phyloP scores from a whole-genome alignment of 2,329 filamentous ascomycete species.

The Colletotrichum noveboracense region DNA sequence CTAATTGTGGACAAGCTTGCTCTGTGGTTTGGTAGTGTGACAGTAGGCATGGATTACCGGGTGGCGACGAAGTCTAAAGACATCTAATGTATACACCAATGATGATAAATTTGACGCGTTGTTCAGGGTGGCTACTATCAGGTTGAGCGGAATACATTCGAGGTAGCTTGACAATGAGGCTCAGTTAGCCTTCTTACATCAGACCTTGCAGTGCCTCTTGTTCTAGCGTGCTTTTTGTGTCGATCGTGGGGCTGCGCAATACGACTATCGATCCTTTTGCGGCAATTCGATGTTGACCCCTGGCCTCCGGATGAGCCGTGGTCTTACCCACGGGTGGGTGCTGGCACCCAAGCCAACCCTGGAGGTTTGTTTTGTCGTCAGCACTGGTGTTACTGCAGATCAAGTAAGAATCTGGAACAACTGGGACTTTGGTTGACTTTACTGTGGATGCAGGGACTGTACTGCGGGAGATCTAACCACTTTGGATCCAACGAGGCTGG shows the following conservation, averaged over 20 bases:
- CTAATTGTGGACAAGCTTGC: constrained; percentile 34
- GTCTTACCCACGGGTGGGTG: not conserved
- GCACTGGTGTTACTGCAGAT: not conserved
- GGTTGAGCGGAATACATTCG: not conserved
- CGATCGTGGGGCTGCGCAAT: not conserved
- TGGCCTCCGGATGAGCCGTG: not conserved
- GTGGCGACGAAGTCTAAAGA: constrained; percentile 27
- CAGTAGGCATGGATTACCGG: constrained; percentile 34
- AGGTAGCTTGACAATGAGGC: not conserved
- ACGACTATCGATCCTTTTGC: not conserved
- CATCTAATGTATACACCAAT: constrained; percentile 8
- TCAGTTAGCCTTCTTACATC: not conserved
- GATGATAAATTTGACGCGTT: not conserved
- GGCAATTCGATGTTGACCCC: not conserved
- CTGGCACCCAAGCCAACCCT: not conserved
- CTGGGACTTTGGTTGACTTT: not conserved
- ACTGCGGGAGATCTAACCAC: not conserved
- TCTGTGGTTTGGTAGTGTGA: constrained; percentile 33
- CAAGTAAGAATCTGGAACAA: not conserved
- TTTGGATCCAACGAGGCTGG: not conserved
- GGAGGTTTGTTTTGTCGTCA: not conserved
- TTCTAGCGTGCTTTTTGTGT: not conserved
- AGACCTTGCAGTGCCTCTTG: not conserved
- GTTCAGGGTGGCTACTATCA: not conserved
- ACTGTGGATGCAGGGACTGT: not conserved